Percentiles rank a stretch among this genome's conserved stretches.
phyloP scores from a whole-genome alignment of 441 rosid genomes.

The Isatis lusitanica region DNA sequence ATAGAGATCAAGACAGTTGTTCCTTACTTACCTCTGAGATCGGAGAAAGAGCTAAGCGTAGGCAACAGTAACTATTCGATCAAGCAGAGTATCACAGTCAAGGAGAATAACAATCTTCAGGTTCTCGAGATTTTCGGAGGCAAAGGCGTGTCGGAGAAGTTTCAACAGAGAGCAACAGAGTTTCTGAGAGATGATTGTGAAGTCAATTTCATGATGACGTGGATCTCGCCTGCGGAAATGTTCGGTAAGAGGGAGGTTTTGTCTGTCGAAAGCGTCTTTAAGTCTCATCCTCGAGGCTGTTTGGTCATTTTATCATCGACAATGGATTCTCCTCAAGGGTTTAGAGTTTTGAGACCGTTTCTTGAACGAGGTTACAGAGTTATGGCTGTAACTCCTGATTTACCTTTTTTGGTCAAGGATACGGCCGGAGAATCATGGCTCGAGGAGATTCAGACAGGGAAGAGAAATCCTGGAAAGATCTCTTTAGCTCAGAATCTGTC shows the following conservation, averaged over 20 bases:
- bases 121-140: constrained; percentile 48
- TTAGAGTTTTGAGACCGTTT: constrained; percentile 43
- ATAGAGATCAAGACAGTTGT: constrained; percentile 34
- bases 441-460: constrained; percentile 42
- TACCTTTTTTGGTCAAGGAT: constrained; percentile 45
- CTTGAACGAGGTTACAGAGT: constrained; percentile 44
- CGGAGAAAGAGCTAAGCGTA: constrained; percentile 26
- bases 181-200: constrained; percentile 51
- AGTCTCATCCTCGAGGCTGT: constrained; percentile 51
- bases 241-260: constrained; percentile 52
- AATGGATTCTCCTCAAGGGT: constrained; percentile 51
- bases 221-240: constrained; percentile 48
- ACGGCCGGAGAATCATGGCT: constrained; percentile 60
- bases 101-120: constrained; percentile 32
- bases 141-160: constrained; percentile 40
- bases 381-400: constrained; percentile 51
- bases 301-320: constrained; percentile 53
- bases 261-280: constrained; percentile 47
- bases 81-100: constrained; percentile 16
- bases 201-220: constrained; percentile 60
- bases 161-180: constrained; percentile 49
- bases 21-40: constrained; percentile 28
- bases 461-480: constrained; percentile 55
- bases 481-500: constrained; percentile 62
- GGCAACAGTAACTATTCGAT: neutral